phyloP scores from a whole-genome alignment of 257 asterid species.

The Cordia subcordata region DNA sequence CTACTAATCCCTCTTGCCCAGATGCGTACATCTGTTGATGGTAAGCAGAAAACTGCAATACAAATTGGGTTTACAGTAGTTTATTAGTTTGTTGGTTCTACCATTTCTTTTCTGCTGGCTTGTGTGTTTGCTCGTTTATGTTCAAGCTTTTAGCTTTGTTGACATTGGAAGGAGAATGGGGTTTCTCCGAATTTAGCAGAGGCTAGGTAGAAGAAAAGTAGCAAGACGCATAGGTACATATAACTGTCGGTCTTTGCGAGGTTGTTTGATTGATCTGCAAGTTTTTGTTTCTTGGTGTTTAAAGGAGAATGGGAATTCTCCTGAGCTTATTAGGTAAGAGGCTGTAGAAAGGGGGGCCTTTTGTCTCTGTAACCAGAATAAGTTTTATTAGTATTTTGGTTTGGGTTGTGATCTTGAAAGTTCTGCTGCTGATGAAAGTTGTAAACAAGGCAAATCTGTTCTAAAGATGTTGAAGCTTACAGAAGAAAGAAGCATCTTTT shows the following conservation, averaged over 20 bases:
- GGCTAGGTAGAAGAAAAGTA: background rate
- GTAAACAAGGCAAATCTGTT: background rate
- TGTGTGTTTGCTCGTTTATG: background rate
- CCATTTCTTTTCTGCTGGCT: conserved; percentile 11
- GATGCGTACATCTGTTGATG: conserved; percentile 28
- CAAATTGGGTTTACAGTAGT: conserved; percentile 19
- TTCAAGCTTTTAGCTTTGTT: no score
- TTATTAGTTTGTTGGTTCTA: conserved; percentile 14
- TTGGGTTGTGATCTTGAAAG: background rate
- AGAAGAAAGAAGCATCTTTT: background rate
- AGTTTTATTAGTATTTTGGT: no score
- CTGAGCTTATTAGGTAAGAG: conserved; percentile 9
- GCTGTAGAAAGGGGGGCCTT: conserved; percentile 8
- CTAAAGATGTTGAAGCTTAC: conserved; percentile 16
- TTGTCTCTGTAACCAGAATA: conserved; percentile 5
- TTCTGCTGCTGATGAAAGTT: background rate
- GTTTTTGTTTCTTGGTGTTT: conserved; percentile 7
- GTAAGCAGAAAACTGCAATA: conserved; percentile 32
- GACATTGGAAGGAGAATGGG: conserved; percentile 8
- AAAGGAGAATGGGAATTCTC: conserved; percentile 23
- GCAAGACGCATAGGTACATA: no score
- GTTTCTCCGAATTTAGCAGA: conserved; percentile 18
- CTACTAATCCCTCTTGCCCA: conserved; percentile 24
- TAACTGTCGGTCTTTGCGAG: no score
- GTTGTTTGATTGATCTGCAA: background rate